A percentile compares a stretch with the other conserved stretches of the same genome.
phyloP scores from a whole-genome alignment of 179 eudicot species.

The Patellifolia procumbens region DNA sequence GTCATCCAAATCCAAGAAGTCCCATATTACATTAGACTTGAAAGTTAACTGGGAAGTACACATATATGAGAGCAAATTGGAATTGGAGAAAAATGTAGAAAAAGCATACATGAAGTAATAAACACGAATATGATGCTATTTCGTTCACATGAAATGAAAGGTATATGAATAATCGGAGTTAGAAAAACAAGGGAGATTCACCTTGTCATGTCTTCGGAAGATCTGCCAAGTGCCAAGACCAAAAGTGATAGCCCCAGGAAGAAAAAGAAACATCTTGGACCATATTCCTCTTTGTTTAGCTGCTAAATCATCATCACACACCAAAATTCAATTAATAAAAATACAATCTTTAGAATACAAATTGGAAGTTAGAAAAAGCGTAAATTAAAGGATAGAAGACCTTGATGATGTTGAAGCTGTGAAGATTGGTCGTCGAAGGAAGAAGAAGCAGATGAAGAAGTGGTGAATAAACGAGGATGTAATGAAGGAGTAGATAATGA shows the following conservation, averaged over 20 bases:
- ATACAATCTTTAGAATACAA: background rate
- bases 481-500: conserved; percentile 16
- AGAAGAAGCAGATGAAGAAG: conserved; percentile 31
- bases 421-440: conserved; percentile 27
- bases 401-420: conserved; percentile 28
- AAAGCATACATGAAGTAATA: background rate
- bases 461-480: conserved; percentile 28
- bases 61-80: background rate
- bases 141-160: background rate
- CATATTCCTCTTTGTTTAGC: conserved; percentile 53
- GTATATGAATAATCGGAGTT: background rate
- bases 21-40: too few species aligned
- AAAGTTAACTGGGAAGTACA: background rate
- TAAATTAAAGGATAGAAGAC: conserved; percentile 6
- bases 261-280: conserved; percentile 80
- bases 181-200: conserved; percentile 13
- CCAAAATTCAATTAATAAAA: background rate
- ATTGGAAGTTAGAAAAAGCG: background rate
- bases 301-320: conserved; percentile 24
- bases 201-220: conserved; percentile 90
- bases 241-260: conserved; percentile 89
- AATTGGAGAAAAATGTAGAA: background rate
- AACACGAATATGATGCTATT: background rate
- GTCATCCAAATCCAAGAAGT: background rate
- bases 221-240: conserved; percentile 99